Conservation (phyloP, 1,139 yeast genomes). For the Nadsonia commutata region DNA sequence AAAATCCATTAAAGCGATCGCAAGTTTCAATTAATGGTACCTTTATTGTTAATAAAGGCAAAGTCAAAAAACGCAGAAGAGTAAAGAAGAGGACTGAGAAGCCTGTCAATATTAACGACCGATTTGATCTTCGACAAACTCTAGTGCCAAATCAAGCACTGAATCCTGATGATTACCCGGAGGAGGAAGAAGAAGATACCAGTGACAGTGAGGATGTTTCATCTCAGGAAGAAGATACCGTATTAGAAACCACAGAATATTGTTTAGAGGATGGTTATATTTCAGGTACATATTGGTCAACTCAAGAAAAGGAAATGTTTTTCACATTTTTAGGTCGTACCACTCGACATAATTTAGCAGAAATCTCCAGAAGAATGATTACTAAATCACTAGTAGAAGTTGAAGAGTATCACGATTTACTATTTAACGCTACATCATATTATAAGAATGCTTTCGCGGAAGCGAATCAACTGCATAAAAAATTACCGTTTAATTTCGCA, state of each 20-base stretch:
- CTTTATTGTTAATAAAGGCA: slow-evolving; percentile 49
- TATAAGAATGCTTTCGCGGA: slow-evolving; percentile 9
- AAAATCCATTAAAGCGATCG: slow-evolving; percentile 36
- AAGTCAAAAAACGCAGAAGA: slow-evolving; percentile 48
- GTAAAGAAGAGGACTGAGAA: slow-evolving; percentile 32
- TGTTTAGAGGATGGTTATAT: slow-evolving; percentile 3
- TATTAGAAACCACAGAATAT: not conserved
- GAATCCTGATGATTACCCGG: slow-evolving; percentile 45
- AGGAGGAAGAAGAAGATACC: slow-evolving; percentile 1
- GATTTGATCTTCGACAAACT: not conserved
- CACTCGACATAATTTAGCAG: slow-evolving; percentile 34
- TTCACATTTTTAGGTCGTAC: slow-evolving; percentile 30
- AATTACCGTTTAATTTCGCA: not conserved
- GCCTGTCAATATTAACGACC: not conserved
- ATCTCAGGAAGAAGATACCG: slow-evolving; percentile 1
- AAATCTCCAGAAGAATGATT: slow-evolving; percentile 27
- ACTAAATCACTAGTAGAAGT: slow-evolving; percentile 34
- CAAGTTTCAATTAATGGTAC: slow-evolving; percentile 26
- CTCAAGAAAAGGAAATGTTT: slow-evolving; percentile 29
- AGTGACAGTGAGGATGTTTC: slow-evolving; percentile 2
- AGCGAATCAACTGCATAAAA: not conserved
- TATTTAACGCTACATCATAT: slow-evolving; percentile 21
- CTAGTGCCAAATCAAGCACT: slow-evolving; percentile 45
- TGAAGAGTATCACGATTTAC: slow-evolving; percentile 30
- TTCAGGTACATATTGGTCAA: slow-evolving; percentile 27